These are phyloP conservation scores for Metrosideros polymorpha DNA, from an alignment of 441 rosid species.

Conservation along the genomic window DNA sequence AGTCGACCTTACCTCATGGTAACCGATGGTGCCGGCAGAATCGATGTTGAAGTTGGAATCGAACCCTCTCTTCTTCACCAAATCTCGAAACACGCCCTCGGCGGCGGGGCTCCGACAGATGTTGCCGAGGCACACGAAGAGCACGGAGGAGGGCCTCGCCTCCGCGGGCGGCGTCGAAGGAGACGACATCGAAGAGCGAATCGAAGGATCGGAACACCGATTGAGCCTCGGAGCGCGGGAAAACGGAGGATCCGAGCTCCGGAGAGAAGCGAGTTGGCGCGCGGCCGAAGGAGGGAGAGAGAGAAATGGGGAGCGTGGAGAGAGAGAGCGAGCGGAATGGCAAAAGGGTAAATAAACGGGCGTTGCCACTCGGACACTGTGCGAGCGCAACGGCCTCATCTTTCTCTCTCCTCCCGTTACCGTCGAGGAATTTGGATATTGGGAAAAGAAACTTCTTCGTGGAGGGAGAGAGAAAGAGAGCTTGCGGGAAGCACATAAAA, in stretches of 20 bases:
- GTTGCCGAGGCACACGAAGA: conserved; percentile 84
- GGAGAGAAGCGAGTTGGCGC: conserved; percentile 4
- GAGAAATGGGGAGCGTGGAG: conserved; percentile 1
- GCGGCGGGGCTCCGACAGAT: conserved; percentile 97
- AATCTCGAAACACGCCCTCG: conserved; percentile 79
- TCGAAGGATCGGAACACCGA: conserved; percentile 7
- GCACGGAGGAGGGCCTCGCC: conserved; percentile 58
- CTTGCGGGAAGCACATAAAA: neutral
- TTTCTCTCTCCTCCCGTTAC: conserved; percentile 7
- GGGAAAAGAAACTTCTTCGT: neutral
- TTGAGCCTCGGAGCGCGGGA: conserved; percentile 4
- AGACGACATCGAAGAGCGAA: conserved; percentile 38
- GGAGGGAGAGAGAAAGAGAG: neutral
- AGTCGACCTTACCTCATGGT: conserved; percentile 61
- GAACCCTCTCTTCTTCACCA: conserved; percentile 64
- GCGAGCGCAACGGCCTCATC: conserved; percentile 2
- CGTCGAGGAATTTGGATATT: neutral
- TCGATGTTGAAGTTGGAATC: conserved; percentile 62
- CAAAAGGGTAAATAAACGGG: conserved; percentile 37
- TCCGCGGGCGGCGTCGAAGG: conserved; percentile 20
- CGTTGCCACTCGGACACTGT: conserved; percentile 2
- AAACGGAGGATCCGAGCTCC: conserved; percentile 2
- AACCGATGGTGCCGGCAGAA: conserved; percentile 84
- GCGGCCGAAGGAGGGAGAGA: conserved; percentile 1
- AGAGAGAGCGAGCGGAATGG: conserved; percentile 16